phyloP scores from a whole-genome alignment of 176 grass and related monocot species.

The Pontederia crassipes region DNA sequence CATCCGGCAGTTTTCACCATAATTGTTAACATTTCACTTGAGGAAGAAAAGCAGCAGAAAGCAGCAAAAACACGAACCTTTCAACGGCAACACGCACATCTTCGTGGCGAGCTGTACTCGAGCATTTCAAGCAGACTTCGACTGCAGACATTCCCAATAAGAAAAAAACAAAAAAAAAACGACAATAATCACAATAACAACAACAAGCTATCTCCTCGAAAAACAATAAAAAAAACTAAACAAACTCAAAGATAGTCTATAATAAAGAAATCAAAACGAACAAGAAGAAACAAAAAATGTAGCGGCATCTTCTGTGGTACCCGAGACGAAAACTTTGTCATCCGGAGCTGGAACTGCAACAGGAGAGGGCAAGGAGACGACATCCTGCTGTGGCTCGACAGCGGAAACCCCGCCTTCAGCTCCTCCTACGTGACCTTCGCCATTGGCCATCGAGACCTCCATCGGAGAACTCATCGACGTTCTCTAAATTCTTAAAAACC shows the following conservation, averaged over 20 bases:
- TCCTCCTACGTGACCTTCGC: neutral
- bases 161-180: no score
- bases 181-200: neutral
- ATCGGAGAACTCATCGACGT: slow-evolving; percentile 62
- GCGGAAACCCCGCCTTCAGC: neutral
- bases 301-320: slow-evolving; percentile 12
- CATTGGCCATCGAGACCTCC: slow-evolving; percentile 56
- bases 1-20: neutral
- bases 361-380: neutral
- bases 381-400: neutral
- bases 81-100: slow-evolving; percentile 56
- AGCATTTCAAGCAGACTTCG: slow-evolving; percentile 65
- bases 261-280: slow-evolving; percentile 1
- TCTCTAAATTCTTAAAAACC: no score
- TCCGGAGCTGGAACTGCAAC: slow-evolving; percentile 17
- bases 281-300: neutral
- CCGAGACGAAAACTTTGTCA: slow-evolving; percentile 74
- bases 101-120: slow-evolving; percentile 55
- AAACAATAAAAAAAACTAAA: slow-evolving; percentile 1
- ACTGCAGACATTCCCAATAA: slow-evolving; percentile 37
- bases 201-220: neutral
- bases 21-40: neutral
- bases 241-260: neutral
- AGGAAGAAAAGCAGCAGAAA: neutral
- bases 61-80: slow-evolving; percentile 37